Base-by-base conservation (phyloP, 345 rosid genomes). In the Geranium rotundifolium region DNA sequence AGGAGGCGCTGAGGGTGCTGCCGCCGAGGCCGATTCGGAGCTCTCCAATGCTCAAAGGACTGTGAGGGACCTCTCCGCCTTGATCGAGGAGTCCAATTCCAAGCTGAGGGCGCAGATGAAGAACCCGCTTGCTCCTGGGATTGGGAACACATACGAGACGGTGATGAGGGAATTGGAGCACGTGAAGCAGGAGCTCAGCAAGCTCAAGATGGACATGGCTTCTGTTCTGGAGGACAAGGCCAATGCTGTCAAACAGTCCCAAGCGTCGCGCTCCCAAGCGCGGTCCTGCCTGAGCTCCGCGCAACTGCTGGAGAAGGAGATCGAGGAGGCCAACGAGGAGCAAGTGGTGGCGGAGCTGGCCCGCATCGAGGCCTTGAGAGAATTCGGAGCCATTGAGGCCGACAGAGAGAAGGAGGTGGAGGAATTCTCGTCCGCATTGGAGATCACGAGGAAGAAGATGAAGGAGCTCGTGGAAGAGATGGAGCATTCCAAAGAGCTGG, bases 321-420 rank as follows among this genome's bases (percentile, higher is more conserved):
- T 84, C 1, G 96, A 84, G 59, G 85, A 69, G 65, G 85, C 73
- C 7, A 83, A 84, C 13, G 99, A 90, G 69, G 97, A 93, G 62
- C 87, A 78, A 67, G 84, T 93, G 72, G 67, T 86, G 13, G 87
- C 77, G 66, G 97, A 93, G 76, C 59, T 93, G 61, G 97, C 97
- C 0, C 68, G 74, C 64, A 86, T 93, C 0, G 96, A 93, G 76
- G 97, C 99, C 52, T 65, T 79, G 78, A 86, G 82, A 61, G 97
- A 93, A 57, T 65, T 30, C 39, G 75, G 64, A 63, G 89, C 77
- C 61, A 80, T 90, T 0, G 77, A 82, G 63, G 83, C 74, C 62
- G 69, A 76, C 63, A 73, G 78, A 63, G 76, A 78, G 29, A 77
- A 77, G 57, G 85, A 84, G 67, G 72, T 64, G 0, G 61, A 63